Evolutionary conservation across 768 basidiomycete genomes (phyloP).

Genomic region (Psilocybe cyanescens): DNA sequence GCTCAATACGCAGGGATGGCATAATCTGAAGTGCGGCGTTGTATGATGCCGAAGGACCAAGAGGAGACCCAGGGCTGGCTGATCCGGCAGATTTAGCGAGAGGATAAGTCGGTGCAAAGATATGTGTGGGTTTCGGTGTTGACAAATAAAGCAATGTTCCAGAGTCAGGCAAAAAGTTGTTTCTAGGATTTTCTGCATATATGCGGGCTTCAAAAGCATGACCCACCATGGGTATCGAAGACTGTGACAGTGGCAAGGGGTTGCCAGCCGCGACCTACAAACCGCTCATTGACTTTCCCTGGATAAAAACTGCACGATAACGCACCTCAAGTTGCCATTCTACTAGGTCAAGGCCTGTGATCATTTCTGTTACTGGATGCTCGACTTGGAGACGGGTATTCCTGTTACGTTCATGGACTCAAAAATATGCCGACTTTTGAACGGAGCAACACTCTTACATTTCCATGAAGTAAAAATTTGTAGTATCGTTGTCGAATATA

Average conservation of each 20-base stretch:
- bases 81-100: constrained; percentile 24
- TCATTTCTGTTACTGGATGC: constrained; percentile 94
- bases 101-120: constrained; percentile 58
- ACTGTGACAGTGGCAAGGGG: constrained; percentile 76
- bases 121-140: constrained; percentile 74
- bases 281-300: background rate
- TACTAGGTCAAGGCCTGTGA: constrained; percentile 92
- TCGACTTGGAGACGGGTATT: constrained; percentile 88
- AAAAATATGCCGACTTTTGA: background rate
- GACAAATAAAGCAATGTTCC: constrained; percentile 82
- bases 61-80: constrained; percentile 25
- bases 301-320: background rate
- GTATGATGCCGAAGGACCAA: constrained; percentile 34
- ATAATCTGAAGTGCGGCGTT: constrained; percentile 37
- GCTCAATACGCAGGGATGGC: constrained; percentile 83
- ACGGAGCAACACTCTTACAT: constrained; percentile 56
- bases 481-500: constrained; percentile 91
- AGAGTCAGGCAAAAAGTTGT: constrained; percentile 92
- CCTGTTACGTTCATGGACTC: constrained; percentile 43
- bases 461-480: constrained; percentile 94
- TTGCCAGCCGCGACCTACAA: constrained; percentile 88
- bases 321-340: constrained; percentile 91
- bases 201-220: constrained; percentile 96
- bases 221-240: constrained; percentile 82
- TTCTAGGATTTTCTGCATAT: constrained; percentile 93